Conservation (phyloP, 2,329 filamentous ascomycete genomes). For the Lachnellula arida region DNA sequence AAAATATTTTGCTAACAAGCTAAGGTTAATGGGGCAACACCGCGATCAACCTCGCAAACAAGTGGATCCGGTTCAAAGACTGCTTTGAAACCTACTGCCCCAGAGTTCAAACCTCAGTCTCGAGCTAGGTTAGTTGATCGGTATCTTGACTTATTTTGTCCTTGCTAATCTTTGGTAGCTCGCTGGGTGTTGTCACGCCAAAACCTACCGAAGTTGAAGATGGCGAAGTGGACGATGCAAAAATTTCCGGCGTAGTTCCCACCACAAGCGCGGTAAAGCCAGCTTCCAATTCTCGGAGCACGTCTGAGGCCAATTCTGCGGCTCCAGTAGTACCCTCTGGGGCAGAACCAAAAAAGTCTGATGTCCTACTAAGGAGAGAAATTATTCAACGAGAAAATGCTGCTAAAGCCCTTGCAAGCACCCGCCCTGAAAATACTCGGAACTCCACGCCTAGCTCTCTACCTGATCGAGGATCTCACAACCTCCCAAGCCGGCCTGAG, state of each 20-base stretch:
- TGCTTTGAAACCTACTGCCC: slow-evolving; percentile 53
- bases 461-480: slow-evolving; percentile 22
- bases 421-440: slow-evolving; percentile 22
- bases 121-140: slow-evolving; percentile 28
- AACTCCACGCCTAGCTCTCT: slow-evolving; percentile 5
- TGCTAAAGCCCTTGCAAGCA: slow-evolving; percentile 20
- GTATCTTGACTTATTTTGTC: neutral
- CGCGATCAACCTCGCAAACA: slow-evolving; percentile 9
- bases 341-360: slow-evolving; percentile 23
- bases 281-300: neutral
- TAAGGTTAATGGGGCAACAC: slow-evolving; percentile 1
- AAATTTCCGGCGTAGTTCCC: slow-evolving; percentile 21
- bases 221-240: slow-evolving; percentile 65
- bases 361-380: slow-evolving; percentile 26
- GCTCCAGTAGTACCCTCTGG: slow-evolving; percentile 6
- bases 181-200: slow-evolving; percentile 30
- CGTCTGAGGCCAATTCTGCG: slow-evolving; percentile 1
- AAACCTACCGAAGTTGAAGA: slow-evolving; percentile 56
- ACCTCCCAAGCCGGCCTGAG: slow-evolving; percentile 31
- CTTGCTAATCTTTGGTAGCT: slow-evolving; percentile 33
- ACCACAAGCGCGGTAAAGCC: neutral
- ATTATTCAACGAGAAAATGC: slow-evolving; percentile 26
- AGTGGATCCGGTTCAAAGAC: slow-evolving; percentile 29
- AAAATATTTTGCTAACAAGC: neutral
- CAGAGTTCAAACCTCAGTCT: slow-evolving; percentile 57